Conservation (phyloP, 2,329 filamentous ascomycete genomes). For the Arthroderma sp. region DNA sequence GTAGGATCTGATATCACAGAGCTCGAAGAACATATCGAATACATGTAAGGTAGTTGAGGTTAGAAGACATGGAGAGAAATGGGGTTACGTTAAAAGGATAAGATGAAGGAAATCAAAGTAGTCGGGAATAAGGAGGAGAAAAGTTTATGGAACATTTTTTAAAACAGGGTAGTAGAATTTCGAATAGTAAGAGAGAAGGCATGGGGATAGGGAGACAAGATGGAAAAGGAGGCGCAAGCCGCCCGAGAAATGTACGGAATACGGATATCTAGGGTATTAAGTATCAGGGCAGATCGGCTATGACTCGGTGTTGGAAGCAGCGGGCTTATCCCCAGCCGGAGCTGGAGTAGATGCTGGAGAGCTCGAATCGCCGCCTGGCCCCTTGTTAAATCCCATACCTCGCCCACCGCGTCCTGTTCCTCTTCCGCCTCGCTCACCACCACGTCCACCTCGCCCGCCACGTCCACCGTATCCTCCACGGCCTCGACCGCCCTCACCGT, state of each 20-base stretch:
- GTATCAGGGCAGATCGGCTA: background rate
- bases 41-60: background rate
- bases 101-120: background rate
- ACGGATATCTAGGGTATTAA: background rate
- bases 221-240: background rate
- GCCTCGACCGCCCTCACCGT: conserved; percentile 58
- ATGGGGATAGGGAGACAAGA: background rate
- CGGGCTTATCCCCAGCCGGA: conserved; percentile 9
- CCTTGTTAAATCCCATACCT: conserved; percentile 31
- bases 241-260: conserved; percentile 1
- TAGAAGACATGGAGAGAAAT: background rate
- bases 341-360: conserved; percentile 8
- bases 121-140: background rate
- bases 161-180: conserved; percentile 2
- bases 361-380: conserved; percentile 8
- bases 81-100: background rate
- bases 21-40: background rate
- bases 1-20: background rate
- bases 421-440: conserved; percentile 44
- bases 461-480: conserved; percentile 48
- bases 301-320: conserved; percentile 4
- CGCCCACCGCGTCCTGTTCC: conserved; percentile 47
- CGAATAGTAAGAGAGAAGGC: background rate
- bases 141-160: background rate
- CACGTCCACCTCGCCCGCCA: conserved; percentile 41